These are phyloP conservation scores for Plantago major DNA, from an alignment of 257 asterid species.

Conservation along the genomic window DNA sequence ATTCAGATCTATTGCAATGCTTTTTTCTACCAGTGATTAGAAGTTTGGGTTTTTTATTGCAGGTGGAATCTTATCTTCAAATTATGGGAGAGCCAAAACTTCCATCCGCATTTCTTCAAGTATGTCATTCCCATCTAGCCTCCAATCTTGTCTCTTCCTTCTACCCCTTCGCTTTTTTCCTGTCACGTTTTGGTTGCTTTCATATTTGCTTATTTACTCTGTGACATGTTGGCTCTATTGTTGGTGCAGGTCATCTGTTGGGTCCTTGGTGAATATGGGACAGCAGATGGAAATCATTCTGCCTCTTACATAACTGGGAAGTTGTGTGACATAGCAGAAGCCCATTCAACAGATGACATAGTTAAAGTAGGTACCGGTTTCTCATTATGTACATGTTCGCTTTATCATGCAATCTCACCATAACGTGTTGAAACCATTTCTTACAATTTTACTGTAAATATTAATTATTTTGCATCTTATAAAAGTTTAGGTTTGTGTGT, in stretches of 20 bases:
- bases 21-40: not conserved
- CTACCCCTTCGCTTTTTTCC: not conserved
- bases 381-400: constrained; percentile 1
- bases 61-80: constrained; percentile 93
- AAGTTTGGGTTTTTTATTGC: constrained; percentile 30
- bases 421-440: too few relatives aligned
- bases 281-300: constrained; percentile 86
- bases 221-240: constrained; percentile 7
- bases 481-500: too few relatives aligned
- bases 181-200: constrained; percentile 7
- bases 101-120: constrained; percentile 94
- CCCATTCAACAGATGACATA: constrained; percentile 83
- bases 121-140: constrained; percentile 30
- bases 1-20: not conserved
- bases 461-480: too few relatives aligned
- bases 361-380: constrained; percentile 59
- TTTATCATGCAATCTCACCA: not conserved
- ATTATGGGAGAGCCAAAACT: constrained; percentile 93
- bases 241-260: constrained; percentile 84
- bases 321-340: constrained; percentile 90
- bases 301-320: constrained; percentile 92
- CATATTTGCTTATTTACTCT: not conserved
- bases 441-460: too few relatives aligned
- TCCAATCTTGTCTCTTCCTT: constrained; percentile 10
- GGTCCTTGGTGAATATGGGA: constrained; percentile 98